Percentiles rank a stretch among this genome's conserved stretches.
Evolutionary conservation across 2,329 filamentous ascomycete genomes (phyloP).

Genomic region (Colletotrichum higginsianum): DNA sequence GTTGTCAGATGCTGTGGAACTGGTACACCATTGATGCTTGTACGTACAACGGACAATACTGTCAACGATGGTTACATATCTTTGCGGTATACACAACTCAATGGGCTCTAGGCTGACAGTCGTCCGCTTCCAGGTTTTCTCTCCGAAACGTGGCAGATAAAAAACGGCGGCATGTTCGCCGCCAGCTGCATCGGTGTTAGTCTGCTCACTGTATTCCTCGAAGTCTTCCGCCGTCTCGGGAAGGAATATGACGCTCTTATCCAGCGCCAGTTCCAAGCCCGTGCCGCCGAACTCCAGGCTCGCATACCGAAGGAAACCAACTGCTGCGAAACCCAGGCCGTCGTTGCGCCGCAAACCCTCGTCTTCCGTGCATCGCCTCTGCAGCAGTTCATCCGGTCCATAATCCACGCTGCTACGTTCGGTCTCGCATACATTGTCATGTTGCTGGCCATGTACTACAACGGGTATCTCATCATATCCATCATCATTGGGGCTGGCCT

Average conservation of each 20-base stretch:
- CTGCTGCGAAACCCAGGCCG: conserved; percentile 38
- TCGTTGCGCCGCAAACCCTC: conserved; percentile 44
- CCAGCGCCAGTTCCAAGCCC: conserved; percentile 55
- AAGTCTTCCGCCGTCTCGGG: conserved; percentile 57
- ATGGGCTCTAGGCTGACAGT: background rate
- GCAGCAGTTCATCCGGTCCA: conserved; percentile 57
- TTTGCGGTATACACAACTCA: background rate
- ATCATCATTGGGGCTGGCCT: conserved; percentile 64
- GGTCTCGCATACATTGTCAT: conserved; percentile 61
- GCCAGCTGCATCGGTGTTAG: conserved; percentile 61
- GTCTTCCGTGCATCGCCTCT: conserved; percentile 57
- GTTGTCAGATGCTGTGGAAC: conserved; percentile 61
- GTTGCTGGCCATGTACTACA: conserved; percentile 63
- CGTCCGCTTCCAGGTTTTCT: conserved; percentile 52
- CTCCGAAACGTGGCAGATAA: conserved; percentile 57
- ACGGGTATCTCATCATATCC: conserved; percentile 61
- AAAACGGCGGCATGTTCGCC: conserved; percentile 58
- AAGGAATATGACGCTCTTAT: conserved; percentile 60
- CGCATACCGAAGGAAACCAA: conserved; percentile 33
- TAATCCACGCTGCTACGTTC: conserved; percentile 58
- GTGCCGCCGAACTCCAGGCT: conserved; percentile 49
- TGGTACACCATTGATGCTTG: conserved; percentile 60
- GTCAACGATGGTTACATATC: background rate
- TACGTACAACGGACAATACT: conserved; percentile 40
- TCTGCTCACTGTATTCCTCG: conserved; percentile 57